Conservation (phyloP, 176 grass and related monocot genomes). For the Alopecurus myosuroides region DNA sequence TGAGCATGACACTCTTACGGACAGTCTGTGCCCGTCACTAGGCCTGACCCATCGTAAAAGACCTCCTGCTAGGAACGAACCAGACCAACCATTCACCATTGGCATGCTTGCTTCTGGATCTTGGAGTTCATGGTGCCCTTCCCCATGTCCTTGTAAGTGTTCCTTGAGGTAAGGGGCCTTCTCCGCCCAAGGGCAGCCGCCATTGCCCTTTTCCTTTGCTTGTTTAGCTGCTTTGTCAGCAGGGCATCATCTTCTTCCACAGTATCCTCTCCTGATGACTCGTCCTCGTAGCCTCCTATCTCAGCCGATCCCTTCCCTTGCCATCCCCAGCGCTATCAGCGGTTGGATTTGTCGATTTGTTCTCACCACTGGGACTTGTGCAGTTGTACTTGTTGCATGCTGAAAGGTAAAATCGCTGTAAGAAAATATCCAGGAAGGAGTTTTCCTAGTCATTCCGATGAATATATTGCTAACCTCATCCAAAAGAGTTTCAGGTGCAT, state of each 20-base stretch:
- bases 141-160: conserved; percentile 83
- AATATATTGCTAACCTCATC: conserved; percentile 4
- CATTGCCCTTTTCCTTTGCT: conserved; percentile 52
- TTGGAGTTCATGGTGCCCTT: conserved; percentile 87
- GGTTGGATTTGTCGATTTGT: background rate
- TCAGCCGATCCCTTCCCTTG: background rate
- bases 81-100: conserved; percentile 45
- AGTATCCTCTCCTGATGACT: background rate
- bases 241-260: conserved; percentile 25
- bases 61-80: background rate
- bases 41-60: background rate
- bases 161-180: conserved; percentile 49
- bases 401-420: background rate
- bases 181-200: conserved; percentile 38
- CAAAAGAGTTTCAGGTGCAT: background rate
- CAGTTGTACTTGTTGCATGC: conserved; percentile 21
- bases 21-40: no score
- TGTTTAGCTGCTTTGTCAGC: conserved; percentile 49
- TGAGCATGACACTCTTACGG: no score
- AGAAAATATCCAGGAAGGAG: background rate
- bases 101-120: conserved; percentile 61
- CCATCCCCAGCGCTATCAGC: background rate
- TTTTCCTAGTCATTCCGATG: background rate
- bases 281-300: background rate
- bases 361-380: background rate